Evolutionary conservation across 1,139 yeast genomes (phyloP), one percentile per base, ranked within the genome.

Genomic region (Pichia sp.): DNA sequence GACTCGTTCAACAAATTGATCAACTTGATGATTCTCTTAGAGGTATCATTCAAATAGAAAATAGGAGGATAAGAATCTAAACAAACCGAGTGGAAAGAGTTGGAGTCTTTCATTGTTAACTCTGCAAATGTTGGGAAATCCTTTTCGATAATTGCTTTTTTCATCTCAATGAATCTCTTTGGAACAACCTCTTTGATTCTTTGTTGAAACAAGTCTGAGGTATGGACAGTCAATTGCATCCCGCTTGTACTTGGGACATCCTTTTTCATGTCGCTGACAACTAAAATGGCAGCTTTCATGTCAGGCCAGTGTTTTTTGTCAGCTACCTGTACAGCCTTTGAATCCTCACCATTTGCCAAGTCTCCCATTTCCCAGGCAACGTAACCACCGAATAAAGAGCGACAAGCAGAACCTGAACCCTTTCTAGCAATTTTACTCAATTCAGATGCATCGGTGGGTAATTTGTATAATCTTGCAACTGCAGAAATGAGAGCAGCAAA

Each of bases 281-380:
- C 99, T 61, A 92, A 78, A 57, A 93, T 87, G 42, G 90, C 89
- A 13, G 98, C 98, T 66, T 86, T 85, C 85, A 93, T 87, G 47
- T 81, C 78, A 43, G 97, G 92, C 99, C 99, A 93, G 71, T 90
- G 96, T 44, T 76, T 77, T 62, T 78, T 70, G 8, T 95, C 86
- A 4, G 97, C 96, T 49, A 93, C 81, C 73, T 90, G 90, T 36
- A 90, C 95, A 1, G 99, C 99, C 67, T 84, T 84, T 23, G 97
- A 90, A 72, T 93, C 99, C 50, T 80, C 76, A 8, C 99, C 99
- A 65, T 90, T 85, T 0, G 62, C 73, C 57, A 68, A 61, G 1
- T 64, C 61, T 54, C 99, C 99, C 98, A 90, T 92, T 71, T 93
- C 97, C 99, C 99, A 93, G 4, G 98, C 98, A 15, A 93, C 99